These are phyloP conservation scores for Penicillium glabrum DNA, from an alignment of 2,329 filamentous ascomycete species.

Conservation along the genomic window DNA sequence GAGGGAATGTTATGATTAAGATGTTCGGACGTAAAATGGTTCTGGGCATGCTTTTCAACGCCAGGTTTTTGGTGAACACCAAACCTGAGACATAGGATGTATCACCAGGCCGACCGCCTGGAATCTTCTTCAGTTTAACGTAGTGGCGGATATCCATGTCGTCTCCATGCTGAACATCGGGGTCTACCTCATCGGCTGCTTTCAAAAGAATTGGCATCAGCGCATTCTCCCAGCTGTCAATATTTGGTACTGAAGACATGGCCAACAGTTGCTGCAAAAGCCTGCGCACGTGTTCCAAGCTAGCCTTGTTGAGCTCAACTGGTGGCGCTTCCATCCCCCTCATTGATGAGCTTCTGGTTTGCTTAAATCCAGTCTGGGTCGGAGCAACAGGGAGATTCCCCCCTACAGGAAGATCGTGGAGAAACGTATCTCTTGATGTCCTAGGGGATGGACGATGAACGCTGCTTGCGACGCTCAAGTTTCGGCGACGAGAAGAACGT, in stretches of 20 bases:
- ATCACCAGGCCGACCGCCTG: constrained; percentile 83
- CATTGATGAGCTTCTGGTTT: constrained; percentile 81
- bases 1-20: constrained; percentile 87
- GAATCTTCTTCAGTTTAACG: constrained; percentile 95
- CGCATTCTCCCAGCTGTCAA: constrained; percentile 81
- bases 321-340: constrained; percentile 70
- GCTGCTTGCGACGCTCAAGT: constrained; percentile 79
- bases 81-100: constrained; percentile 96
- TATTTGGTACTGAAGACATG: constrained; percentile 71
- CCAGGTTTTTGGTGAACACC: constrained; percentile 95
- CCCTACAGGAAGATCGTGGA: constrained; percentile 31
- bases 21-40: constrained; percentile 82
- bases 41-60: constrained; percentile 92
- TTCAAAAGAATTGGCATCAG: constrained; percentile 85
- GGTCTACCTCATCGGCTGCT: constrained; percentile 91
- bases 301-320: constrained; percentile 84
- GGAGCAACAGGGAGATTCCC: constrained; percentile 44
- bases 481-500: constrained; percentile 69
- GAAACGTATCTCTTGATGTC: constrained; percentile 57
- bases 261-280: constrained; percentile 79
- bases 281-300: constrained; percentile 82
- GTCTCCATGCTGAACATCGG: constrained; percentile 84
- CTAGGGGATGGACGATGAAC: constrained; percentile 73
- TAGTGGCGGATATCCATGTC: constrained; percentile 98
- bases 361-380: constrained; percentile 43